Percentiles rank a stretch among this genome's conserved stretches.
Conservation (phyloP, 768 basidiomycete genomes). For the Termitomyces sp. region DNA sequence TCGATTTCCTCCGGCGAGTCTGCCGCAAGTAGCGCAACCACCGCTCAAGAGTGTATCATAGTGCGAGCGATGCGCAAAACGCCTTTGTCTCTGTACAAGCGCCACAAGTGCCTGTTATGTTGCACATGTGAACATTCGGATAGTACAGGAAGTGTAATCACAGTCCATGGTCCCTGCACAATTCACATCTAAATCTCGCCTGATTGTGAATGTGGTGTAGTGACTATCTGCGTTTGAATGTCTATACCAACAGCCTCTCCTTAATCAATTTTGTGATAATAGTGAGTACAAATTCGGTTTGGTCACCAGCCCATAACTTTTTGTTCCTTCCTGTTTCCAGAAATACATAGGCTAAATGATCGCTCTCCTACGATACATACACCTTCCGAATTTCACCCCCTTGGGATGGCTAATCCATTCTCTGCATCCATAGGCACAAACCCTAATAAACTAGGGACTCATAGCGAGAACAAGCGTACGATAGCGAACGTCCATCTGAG, state of each 20-base stretch:
- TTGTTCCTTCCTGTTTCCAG: neutral
- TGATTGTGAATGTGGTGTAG: neutral
- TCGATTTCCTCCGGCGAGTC: neutral
- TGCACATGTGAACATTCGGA: neutral
- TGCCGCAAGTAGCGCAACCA: neutral
- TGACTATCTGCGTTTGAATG: neutral
- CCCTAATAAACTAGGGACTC: neutral
- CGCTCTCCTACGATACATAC: neutral
- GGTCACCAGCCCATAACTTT: neutral
- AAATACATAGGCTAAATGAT: neutral
- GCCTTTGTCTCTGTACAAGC: neutral
- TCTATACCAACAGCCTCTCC: neutral
- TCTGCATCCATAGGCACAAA: neutral
- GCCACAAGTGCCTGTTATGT: neutral
- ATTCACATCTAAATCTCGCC: neutral
- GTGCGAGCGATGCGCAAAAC: neutral
- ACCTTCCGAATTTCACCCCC: neutral
- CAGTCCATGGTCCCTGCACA: neutral
- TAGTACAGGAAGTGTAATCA: neutral
- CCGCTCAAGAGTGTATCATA: neutral
- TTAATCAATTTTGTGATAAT: neutral
- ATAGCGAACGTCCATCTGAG: neutral
- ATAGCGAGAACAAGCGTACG: neutral
- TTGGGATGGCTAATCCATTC: neutral
- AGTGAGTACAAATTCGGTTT: neutral